A percentile compares a stretch with the other conserved stretches of the same genome.
phyloP scores from a whole-genome alignment of 148 eudicot species.

The Amaranthus cruentus region DNA sequence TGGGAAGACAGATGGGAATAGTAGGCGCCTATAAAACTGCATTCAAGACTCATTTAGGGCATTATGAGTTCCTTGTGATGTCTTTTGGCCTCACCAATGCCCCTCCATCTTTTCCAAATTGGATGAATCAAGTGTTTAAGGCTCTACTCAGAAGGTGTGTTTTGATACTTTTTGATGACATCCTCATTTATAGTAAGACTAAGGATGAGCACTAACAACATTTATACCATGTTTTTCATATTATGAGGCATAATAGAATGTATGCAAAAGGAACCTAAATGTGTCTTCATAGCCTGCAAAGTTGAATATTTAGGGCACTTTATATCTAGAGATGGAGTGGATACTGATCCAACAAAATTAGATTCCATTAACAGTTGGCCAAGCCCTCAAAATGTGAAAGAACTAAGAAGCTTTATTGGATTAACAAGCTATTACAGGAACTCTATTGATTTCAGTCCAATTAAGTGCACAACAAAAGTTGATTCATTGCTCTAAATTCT shows the following conservation, averaged over 20 bases:
- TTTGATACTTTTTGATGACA: not conserved
- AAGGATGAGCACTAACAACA: not conserved
- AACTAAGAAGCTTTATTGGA: not conserved
- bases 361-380: not conserved
- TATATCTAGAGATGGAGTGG: not conserved
- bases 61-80: not conserved
- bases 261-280: not conserved
- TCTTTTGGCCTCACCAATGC: not conserved
- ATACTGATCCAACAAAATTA: not conserved
- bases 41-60: not conserved
- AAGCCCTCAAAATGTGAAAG: not conserved
- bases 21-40: not conserved
- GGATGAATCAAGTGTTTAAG: not conserved
- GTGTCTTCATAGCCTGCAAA: not conserved
- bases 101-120: not conserved
- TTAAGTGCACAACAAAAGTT: no score
- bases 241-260: not conserved
- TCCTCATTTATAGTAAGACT: not conserved
- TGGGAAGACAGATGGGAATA: not conserved
- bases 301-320: not conserved
- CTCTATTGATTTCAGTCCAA: not conserved
- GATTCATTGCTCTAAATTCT: no score
- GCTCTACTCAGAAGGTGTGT: not conserved
- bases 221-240: not conserved
- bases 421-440: not conserved